Conservation (phyloP, 1,284 basidiomycete species). For the Tausonia pullulans region DNA sequence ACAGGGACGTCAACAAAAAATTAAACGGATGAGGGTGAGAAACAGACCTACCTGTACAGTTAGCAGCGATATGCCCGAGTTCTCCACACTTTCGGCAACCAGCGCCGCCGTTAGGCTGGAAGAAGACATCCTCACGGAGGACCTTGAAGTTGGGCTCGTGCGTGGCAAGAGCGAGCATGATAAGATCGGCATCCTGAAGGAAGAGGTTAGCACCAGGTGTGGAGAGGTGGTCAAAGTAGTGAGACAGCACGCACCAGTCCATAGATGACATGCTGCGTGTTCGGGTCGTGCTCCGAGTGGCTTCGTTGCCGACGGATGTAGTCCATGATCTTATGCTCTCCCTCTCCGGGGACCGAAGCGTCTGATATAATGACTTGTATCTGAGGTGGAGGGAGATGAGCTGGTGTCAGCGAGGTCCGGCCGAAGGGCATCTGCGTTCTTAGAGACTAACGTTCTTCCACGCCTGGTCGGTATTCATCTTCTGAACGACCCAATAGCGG, state of each 20-base stretch:
- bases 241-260: constrained; percentile 55
- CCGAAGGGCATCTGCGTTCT: neutral
- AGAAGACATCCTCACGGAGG: constrained; percentile 94
- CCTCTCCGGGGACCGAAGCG: constrained; percentile 92
- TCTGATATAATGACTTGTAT: constrained; percentile 95
- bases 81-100: constrained; percentile 87
- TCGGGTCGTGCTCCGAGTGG: constrained; percentile 82
- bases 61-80: constrained; percentile 84
- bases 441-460: constrained; percentile 68
- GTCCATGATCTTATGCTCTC: constrained; percentile 99
- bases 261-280: constrained; percentile 94
- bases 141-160: constrained; percentile 98
- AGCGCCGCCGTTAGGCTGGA: constrained; percentile 53
- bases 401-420: neutral
- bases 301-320: constrained; percentile 83
- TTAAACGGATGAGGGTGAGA: too few species aligned
- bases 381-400: constrained; percentile 34
- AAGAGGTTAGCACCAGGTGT: neutral
- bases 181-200: constrained; percentile 86
- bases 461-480: constrained; percentile 87
- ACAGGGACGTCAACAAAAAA: neutral
- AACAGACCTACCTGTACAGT: constrained; percentile 57
- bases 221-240: constrained; percentile 4
- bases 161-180: constrained; percentile 96
- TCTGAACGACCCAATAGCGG: constrained; percentile 92